Percentiles rank a stretch among this genome's conserved stretches.
phyloP scores from a whole-genome alignment of 1,139 yeast species.

The Candida sanyaensis region DNA sequence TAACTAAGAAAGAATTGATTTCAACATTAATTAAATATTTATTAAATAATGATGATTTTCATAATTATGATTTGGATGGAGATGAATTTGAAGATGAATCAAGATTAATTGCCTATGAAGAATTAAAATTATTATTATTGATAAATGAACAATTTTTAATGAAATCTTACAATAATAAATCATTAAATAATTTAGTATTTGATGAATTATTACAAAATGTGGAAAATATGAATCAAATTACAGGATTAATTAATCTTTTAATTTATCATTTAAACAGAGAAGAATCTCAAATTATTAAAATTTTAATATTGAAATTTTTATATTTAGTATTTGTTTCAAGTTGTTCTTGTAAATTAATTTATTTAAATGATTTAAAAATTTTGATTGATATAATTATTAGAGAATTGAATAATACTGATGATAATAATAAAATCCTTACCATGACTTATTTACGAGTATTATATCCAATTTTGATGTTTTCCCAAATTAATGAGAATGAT shows the following conservation, averaged over 20 bases:
- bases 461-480: constrained; percentile 66
- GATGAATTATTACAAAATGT: constrained; percentile 34
- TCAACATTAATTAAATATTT: constrained; percentile 51
- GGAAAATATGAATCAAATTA: constrained; percentile 23
- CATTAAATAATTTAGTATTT: constrained; percentile 48
- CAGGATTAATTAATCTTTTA: constrained; percentile 42
- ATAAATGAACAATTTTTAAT: constrained; percentile 87
- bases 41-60: constrained; percentile 50
- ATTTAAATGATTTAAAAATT: constrained; percentile 83
- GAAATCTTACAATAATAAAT: constrained; percentile 37
- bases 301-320: constrained; percentile 75
- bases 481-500: constrained; percentile 55
- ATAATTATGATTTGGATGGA: constrained; percentile 33
- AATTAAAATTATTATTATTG: constrained; percentile 71
- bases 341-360: constrained; percentile 65
- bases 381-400: constrained; percentile 83
- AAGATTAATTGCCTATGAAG: constrained; percentile 64
- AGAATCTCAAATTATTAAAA: constrained; percentile 68
- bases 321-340: constrained; percentile 74
- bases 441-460: constrained; percentile 78
- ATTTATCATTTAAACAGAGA: constrained; percentile 73
- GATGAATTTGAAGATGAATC: constrained; percentile 57
- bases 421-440: constrained; percentile 56
- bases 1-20: constrained; percentile 33
- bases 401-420: constrained; percentile 66